Base-by-base conservation (phyloP, 2,329 filamentous ascomycete genomes). In the Pseudogymnoascus sp. region DNA sequence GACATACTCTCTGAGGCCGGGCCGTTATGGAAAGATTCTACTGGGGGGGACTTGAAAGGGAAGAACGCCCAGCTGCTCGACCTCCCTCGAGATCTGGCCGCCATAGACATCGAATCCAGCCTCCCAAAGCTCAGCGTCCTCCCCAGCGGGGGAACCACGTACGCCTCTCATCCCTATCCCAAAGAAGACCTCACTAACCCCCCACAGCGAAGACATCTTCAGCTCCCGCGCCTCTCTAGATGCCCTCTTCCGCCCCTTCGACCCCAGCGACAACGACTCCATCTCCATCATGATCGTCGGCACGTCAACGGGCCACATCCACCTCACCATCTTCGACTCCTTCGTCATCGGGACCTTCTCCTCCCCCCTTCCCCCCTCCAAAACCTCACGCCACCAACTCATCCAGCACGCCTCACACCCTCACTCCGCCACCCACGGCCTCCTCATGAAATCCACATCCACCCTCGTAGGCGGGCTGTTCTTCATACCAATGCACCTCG, bases 321-420 rank as follows among this genome's bases (percentile, higher is more conserved):
- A 93, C 70, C 78, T 95, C 15, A 90, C 86, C 67, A 90, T 96
- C 58, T 93, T 93, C 72, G 89, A 96, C 72, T 92, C 89, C 5
- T 90, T 96, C 68, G 82, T 89, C 64, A 87, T 95, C 63, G 90
- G 91, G 3, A 81, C 75, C 10, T 86, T 92, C 64, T 73, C 76
- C 63, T 79, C 81, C 62, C 80, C 77, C 29, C 71, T 73, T 1
- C 76, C 74, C 3, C 69, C 65, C 62, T 72, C 71, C 69, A 65
- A 65, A 37, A 60, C 66, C 21, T 63, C 65, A 45, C 64, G 18
- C 68, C 70, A 29, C 63, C 55, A 62, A 61, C 76, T 82, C 9
- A 66, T 83, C 27, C 71, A 77, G 15, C 89, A 95, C 71, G 80
- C 87, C 31, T 90, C 88, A 7, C 87, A 95, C 71, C 82, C 87